These are phyloP conservation scores for Epichloe sylvatica DNA, from an alignment of 2,329 filamentous ascomycete genomes.

Conservation along the genomic window DNA sequence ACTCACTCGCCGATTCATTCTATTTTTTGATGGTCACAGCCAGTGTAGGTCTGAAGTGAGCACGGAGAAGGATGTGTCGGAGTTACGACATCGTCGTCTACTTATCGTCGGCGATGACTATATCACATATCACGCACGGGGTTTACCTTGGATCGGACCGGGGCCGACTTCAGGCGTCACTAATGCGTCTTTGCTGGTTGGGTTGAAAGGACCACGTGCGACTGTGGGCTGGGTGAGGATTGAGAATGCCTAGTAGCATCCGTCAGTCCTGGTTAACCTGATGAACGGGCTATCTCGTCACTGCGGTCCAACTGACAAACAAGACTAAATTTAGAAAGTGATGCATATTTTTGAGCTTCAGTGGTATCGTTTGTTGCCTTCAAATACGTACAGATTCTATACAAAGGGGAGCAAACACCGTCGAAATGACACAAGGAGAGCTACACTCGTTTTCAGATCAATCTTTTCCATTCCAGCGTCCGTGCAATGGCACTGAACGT, in stretches of 20 bases:
- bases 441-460: not conserved
- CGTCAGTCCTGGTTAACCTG: too few relatives aligned
- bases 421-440: not conserved
- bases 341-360: not conserved
- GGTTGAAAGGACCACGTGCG: too few relatives aligned
- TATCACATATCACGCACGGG: not conserved
- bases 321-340: not conserved
- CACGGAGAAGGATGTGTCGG: not conserved
- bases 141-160: not conserved
- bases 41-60: not conserved
- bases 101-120: not conserved
- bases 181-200: too few relatives aligned
- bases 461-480: not conserved
- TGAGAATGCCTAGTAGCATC: too few relatives aligned
- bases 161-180: too few relatives aligned
- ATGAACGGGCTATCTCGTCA: too few relatives aligned
- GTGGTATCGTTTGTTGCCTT: constrained; percentile 1
- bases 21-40: too few relatives aligned
- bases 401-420: not conserved
- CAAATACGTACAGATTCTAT: not conserved
- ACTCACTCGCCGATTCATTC: not conserved
- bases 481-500: not conserved
- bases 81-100: not conserved
- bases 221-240: too few relatives aligned
- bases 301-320: too few relatives aligned